Percentiles rank a stretch among this genome's conserved stretches.
Conservation (phyloP, 371 early-diverging fungal genomes). For the Mortierella sp. region DNA sequence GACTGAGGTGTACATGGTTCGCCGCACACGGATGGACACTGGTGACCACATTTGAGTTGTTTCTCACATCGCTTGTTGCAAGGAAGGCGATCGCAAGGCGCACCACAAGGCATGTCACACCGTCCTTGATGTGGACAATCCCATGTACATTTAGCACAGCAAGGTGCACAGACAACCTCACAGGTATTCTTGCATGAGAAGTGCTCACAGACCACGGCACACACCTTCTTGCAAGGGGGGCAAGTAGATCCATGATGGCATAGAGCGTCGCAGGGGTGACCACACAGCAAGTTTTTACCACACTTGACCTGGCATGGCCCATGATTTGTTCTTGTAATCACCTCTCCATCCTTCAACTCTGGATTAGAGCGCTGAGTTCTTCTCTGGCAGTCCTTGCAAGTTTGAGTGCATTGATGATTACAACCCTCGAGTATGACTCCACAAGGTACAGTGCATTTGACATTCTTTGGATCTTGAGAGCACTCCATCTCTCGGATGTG, state of each 20-base stretch:
- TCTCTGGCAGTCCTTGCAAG: constrained; percentile 28
- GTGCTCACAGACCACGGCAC: constrained; percentile 56
- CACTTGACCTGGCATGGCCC: constrained; percentile 18
- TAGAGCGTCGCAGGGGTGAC: constrained; percentile 10
- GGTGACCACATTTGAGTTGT: constrained; percentile 59
- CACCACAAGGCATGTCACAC: constrained; percentile 62
- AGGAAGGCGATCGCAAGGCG: constrained; percentile 63
- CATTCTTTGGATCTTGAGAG: background rate
- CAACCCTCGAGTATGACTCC: constrained; percentile 23
- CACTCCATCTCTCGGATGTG: constrained; percentile 50
- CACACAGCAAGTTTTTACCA: constrained; percentile 20
- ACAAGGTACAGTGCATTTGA: constrained; percentile 19
- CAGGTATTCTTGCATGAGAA: constrained; percentile 50
- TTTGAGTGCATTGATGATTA: constrained; percentile 42
- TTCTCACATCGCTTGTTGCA: constrained; percentile 60
- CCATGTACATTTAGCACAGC: constrained; percentile 58
- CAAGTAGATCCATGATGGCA: constrained; percentile 52
- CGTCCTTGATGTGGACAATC: constrained; percentile 56
- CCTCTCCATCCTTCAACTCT: background rate
- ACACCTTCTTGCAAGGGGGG: constrained; percentile 54
- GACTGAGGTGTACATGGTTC: constrained; percentile 55
- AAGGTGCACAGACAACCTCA: constrained; percentile 53
- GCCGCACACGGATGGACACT: constrained; percentile 63
- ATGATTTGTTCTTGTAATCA: constrained; percentile 16
- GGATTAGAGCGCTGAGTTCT: constrained; percentile 1